Evolutionary conservation across 2,329 filamentous ascomycete genomes (phyloP), one percentile per base, ranked within the genome.

Genomic region (Pyricularia pennisetigena): DNA sequence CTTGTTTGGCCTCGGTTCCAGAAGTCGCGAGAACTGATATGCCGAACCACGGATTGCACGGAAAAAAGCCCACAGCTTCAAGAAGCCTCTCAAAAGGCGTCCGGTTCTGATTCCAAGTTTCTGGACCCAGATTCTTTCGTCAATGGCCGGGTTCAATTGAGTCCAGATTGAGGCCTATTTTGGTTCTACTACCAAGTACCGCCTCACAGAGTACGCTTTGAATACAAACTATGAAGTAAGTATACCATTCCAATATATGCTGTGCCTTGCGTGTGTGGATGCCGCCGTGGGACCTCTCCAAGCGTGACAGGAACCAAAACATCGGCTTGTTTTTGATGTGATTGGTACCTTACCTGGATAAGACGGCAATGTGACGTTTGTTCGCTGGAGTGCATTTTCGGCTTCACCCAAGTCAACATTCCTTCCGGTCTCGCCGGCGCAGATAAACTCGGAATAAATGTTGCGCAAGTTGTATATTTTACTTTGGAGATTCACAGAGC

Each of bases 291-390:
- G 32, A 35, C 10, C 12, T 14, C 32, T 35, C 10, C 32, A 35
- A 14, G 32, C 32, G 12, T 35, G 32, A 35, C 32, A 35, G 32
- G 2, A 35, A 35, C 32, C 32, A 35, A 35, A 35, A 35, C 32
- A 35, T 35, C 32, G 32, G 32, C 32, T 35, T 35, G 32, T 35
- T 35, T 35, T 35, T 35, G 32, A 35, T 35, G 32, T 35, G 32
- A 35, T 35, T 12, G 32, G 14, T 12, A 35, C 32, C 9, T 35
- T 35, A 35, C 32, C 32, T 35, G 14, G 32, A 49, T 49, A 49
- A 49, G 41, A 49, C n/a, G 41, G 32, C 32, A 49, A 89, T 78
- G 1, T 84, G 32, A 35, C 32, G 32, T 35, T 35, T 80, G 16
- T 80, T 79, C 16, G 41, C 16, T 49, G 2, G 41, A n/a, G 5